These are phyloP conservation scores for Gentiana macrophylla DNA, from an alignment of 257 asterid genomes.

Conservation along the genomic window DNA sequence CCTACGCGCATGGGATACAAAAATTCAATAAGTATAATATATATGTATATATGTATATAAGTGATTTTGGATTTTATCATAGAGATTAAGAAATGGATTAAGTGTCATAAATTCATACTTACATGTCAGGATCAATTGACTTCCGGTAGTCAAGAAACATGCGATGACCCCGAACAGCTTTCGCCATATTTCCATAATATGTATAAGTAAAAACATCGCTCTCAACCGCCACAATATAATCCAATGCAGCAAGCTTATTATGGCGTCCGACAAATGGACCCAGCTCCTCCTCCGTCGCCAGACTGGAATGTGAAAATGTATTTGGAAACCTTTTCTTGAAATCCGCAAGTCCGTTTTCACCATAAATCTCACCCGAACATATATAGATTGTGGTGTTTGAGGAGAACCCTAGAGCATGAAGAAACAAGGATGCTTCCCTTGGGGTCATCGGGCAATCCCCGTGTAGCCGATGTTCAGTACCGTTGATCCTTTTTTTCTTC, in stretches of 20 bases:
- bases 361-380: slow-evolving; percentile 26
- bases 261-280: slow-evolving; percentile 9
- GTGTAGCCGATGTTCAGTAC: slow-evolving; percentile 18
- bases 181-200: slow-evolving; percentile 37
- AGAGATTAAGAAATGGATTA: not conserved
- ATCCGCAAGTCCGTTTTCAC: slow-evolving; percentile 13
- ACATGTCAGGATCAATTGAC: slow-evolving; percentile 33
- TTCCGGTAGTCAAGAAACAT: slow-evolving; percentile 24
- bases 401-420: slow-evolving; percentile 31
- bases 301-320: slow-evolving; percentile 21
- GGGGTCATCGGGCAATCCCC: slow-evolving; percentile 39
- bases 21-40: no score
- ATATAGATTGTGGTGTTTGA: slow-evolving; percentile 21
- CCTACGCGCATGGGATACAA: slow-evolving; percentile 8
- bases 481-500: slow-evolving; percentile 31
- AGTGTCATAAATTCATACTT: not conserved
- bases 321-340: slow-evolving; percentile 23
- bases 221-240: slow-evolving; percentile 25
- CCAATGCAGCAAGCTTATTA: slow-evolving; percentile 36
- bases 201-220: slow-evolving; percentile 32
- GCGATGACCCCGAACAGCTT: slow-evolving; percentile 39
- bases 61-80: no score
- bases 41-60: no score
- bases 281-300: slow-evolving; percentile 31
- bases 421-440: slow-evolving; percentile 32